These are phyloP conservation scores for Climacium dendroides DNA, from an alignment of 225 moss, liverwort and hornwort species.

Conservation along the genomic window DNA sequence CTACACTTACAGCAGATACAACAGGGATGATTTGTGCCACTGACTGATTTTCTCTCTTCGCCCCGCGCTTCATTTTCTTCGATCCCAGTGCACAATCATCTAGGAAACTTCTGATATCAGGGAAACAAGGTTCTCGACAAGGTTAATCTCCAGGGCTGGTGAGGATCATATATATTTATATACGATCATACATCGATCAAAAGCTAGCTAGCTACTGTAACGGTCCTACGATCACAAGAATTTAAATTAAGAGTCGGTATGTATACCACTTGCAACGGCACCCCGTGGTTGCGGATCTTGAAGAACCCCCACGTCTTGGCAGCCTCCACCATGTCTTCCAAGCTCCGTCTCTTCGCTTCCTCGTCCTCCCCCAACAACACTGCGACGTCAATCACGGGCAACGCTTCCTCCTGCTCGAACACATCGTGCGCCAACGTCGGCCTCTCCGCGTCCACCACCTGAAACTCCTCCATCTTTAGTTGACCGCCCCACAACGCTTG, in stretches of 20 bases:
- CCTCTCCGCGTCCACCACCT: not conserved
- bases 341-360: not conserved
- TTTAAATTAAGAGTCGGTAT: not conserved
- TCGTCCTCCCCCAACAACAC: not conserved
- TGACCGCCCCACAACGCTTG: conserved; percentile 25
- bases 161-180: not conserved
- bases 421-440: conserved; percentile 9
- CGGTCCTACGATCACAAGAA: not conserved
- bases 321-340: conserved; percentile 16
- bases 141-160: not conserved
- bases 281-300: conserved; percentile 47
- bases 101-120: not conserved
- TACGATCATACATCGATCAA: not conserved
- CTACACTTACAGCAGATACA: not conserved
- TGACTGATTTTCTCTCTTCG: not conserved
- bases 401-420: conserved; percentile 17
- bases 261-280: conserved; percentile 9
- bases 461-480: conserved; percentile 5
- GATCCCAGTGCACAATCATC: not conserved
- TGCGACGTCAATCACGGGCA: conserved; percentile 9
- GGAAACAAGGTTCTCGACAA: not conserved
- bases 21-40: not conserved
- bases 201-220: not conserved
- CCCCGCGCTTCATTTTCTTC: not conserved
- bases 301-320: conserved; percentile 54